These are phyloP conservation scores for Luffa aegyptiaca DNA, from an alignment of 306 rosid species.

Conservation along the genomic window DNA sequence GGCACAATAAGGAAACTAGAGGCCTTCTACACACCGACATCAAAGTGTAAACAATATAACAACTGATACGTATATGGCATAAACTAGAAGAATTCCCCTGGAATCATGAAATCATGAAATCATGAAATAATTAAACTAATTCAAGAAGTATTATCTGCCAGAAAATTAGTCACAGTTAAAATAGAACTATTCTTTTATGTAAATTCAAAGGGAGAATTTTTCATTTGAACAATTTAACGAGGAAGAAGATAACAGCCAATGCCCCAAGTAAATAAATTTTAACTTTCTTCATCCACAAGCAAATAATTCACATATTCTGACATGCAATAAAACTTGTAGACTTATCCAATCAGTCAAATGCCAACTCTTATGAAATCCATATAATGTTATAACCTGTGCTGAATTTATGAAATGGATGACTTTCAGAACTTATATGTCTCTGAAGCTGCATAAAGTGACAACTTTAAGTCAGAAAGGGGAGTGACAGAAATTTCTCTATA, in stretches of 20 bases:
- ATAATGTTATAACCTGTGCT: conserved; percentile 58
- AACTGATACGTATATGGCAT: background rate
- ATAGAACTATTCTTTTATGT: background rate
- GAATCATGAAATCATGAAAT: background rate
- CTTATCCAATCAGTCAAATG: background rate
- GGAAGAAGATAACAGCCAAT: background rate
- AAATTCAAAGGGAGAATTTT: background rate
- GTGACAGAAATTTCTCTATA: conserved; percentile 15
- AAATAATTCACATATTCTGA: background rate
- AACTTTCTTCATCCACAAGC: background rate
- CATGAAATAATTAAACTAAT: background rate
- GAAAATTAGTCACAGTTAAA: background rate
- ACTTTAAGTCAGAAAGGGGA: conserved; percentile 17
- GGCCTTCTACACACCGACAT: background rate
- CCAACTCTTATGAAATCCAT: background rate
- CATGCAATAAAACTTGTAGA: background rate
- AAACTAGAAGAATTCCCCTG: background rate
- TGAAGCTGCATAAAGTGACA: conserved; percentile 61
- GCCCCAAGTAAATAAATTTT: background rate
- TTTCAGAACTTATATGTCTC: conserved; percentile 62
- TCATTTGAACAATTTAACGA: background rate
- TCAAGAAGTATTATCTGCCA: background rate
- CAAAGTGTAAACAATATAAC: background rate
- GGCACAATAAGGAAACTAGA: background rate
- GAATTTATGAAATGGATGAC: conserved; percentile 86